A percentile compares a stretch with the other conserved stretches of the same genome.
phyloP scores from a whole-genome alignment of 2,329 filamentous ascomycete genomes.

The Exophiala sideris region DNA sequence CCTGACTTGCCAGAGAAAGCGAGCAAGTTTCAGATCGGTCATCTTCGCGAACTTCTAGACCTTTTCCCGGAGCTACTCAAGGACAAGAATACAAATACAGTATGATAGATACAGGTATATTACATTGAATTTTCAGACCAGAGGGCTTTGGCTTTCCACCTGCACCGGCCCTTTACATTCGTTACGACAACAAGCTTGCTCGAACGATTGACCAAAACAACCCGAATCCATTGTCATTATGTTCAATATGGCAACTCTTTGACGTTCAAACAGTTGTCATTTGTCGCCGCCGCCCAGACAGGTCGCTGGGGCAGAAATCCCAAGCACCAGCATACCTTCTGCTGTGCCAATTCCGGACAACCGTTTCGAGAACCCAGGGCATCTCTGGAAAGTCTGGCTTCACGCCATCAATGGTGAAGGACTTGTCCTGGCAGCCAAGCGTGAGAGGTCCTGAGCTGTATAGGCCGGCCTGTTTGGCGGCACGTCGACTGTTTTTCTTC shows the following conservation, averaged over 20 bases:
- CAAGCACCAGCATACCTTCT: conserved; percentile 24
- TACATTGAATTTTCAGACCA: background rate
- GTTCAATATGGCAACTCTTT: background rate
- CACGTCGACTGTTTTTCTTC: conserved; percentile 20
- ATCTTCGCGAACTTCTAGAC: conserved; percentile 69
- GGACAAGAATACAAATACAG: conserved; percentile 16
- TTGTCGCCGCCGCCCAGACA: conserved; percentile 18
- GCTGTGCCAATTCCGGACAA: conserved; percentile 23
- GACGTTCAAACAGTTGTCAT: conserved; percentile 4
- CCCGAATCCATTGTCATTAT: background rate
- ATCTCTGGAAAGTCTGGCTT: conserved; percentile 14
- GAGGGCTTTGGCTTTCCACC: no score
- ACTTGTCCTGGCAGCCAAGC: conserved; percentile 28
- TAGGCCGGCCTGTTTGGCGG: conserved; percentile 12
- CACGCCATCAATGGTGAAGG: conserved; percentile 24
- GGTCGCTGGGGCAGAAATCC: conserved; percentile 26
- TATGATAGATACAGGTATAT: background rate
- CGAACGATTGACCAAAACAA: conserved; percentile 10
- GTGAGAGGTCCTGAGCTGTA: conserved; percentile 22
- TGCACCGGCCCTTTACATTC: no score
- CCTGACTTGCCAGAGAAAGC: conserved; percentile 61
- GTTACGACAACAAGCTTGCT: conserved; percentile 1
- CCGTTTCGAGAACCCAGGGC: conserved; percentile 10
- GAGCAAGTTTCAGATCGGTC: conserved; percentile 70
- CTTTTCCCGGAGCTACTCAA: conserved; percentile 88